Evolutionary conservation across 2,329 filamentous ascomycete genomes (phyloP), one percentile per base, ranked within the genome.

Genomic region (Monosporascus cannonballus): DNA sequence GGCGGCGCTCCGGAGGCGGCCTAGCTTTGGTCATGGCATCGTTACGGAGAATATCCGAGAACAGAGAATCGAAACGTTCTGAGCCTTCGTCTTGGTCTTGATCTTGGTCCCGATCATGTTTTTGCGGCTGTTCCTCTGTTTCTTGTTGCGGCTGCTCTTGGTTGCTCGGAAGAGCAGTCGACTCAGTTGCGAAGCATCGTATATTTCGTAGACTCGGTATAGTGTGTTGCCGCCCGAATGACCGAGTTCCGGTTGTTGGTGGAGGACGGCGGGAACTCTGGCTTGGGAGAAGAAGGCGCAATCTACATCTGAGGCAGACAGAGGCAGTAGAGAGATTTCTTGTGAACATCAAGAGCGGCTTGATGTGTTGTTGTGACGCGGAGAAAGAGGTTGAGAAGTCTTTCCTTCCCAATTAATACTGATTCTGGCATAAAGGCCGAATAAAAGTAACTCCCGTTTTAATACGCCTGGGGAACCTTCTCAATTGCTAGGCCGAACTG

Each of bases 281-380:
- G 27, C 59, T 27, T 8, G 24, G 30, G 42, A 46, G 56, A 45
- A 67, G 63, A 51, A 70, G 64, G 56, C 63, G 67, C 38, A 73
- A 60, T 47, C 62, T 71, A 57, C 71, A 74, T 64, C 68, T 61
- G 49, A 73, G 59, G 63, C 71, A 74, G 56, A 73, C 64, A 54
- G 69, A 66, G 61, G 69, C 62, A 54, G 65, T 55, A 30, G 63
- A 52, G 41, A 67, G 55, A 48, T 61, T 62, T 56, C 64, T 60
- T 49, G 68, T 51, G 56, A 73, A 65, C 71, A 73, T 73, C 51
- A 61, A 60, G 56, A 51, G 30, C 47, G 22, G 17, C 38, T 46
- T 41, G 27, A 20, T 34, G 38, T 55, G 53, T 53, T 38, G 41
- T 49, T 51, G 25, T n/a, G 20, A 48, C 17, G 20, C 22, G 3